A percentile compares a stretch with the other conserved stretches of the same genome.
phyloP scores from a whole-genome alignment of 495 filamentous ascomycete species.

The Penicillium lividum region DNA sequence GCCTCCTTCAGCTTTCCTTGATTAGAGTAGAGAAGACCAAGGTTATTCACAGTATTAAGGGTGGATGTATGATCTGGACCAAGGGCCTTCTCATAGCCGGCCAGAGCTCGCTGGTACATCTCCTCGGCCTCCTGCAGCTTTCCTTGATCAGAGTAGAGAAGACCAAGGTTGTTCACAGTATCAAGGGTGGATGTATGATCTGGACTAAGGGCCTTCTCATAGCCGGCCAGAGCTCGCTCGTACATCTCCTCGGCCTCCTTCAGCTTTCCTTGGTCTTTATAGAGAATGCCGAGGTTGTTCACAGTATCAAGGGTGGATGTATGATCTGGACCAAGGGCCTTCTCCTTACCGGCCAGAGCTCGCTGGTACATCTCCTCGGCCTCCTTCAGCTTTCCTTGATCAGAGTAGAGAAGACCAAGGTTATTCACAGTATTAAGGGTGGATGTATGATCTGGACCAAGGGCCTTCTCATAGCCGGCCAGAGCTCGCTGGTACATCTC shows the following conservation, averaged over 20 bases:
- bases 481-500: too few species aligned
- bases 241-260: slow-evolving; percentile 30
- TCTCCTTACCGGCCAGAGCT: slow-evolving; percentile 33
- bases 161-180: slow-evolving; percentile 36
- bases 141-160: slow-evolving; percentile 34
- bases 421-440: too few species aligned
- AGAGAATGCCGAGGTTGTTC: slow-evolving; percentile 34
- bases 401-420: too few species aligned
- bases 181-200: slow-evolving; percentile 33
- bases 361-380: slow-evolving; percentile 34
- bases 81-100: slow-evolving; percentile 32
- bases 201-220: slow-evolving; percentile 33
- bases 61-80: slow-evolving; percentile 37
- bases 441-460: too few species aligned
- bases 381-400: too few species aligned
- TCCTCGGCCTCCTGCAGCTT: slow-evolving; percentile 41
- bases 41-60: slow-evolving; percentile 36
- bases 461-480: too few species aligned
- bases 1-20: slow-evolving; percentile 37
- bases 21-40: slow-evolving; percentile 22
- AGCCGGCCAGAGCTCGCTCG: slow-evolving; percentile 27
- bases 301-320: slow-evolving; percentile 37
- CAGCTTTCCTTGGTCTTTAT: slow-evolving; percentile 31
- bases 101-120: slow-evolving; percentile 26
- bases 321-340: slow-evolving; percentile 36